Evolutionary conservation across 2,329 filamentous ascomycete species (phyloP).

Genomic region (Nemania sp.): DNA sequence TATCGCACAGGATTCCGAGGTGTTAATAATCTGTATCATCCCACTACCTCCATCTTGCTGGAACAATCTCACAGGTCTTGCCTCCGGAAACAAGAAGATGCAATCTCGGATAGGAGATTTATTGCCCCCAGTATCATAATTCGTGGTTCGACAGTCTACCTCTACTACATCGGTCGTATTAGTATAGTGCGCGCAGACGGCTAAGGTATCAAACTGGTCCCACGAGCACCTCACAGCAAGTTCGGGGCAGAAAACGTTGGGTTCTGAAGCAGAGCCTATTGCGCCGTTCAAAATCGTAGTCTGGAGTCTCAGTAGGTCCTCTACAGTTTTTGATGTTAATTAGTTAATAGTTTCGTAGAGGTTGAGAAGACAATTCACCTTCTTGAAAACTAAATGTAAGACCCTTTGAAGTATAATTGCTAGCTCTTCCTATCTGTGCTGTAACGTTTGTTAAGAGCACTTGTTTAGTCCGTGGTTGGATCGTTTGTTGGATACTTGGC

Average conservation of each 20-base stretch:
- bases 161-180: slow-evolving; percentile 19
- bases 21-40: no score
- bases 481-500: slow-evolving; percentile 24
- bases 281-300: slow-evolving; percentile 21
- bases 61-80: neutral
- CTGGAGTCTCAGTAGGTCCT: slow-evolving; percentile 21
- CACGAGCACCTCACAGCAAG: slow-evolving; percentile 25
- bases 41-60: no score
- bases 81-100: neutral
- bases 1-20: no score
- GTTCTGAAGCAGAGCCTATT: slow-evolving; percentile 11
- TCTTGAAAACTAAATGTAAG: neutral
- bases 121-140: neutral
- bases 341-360: neutral
- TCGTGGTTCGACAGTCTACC: neutral
- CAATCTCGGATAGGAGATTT: slow-evolving; percentile 11
- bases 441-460: neutral
- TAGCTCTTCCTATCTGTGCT: slow-evolving; percentile 1
- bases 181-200: slow-evolving; percentile 19
- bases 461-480: neutral
- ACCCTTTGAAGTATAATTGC: slow-evolving; percentile 3
- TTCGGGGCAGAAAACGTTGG: slow-evolving; percentile 16
- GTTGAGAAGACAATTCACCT: neutral
- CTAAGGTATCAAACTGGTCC: slow-evolving; percentile 24
- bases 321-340: neutral